Evolutionary conservation across 176 grass and related monocot genomes (phyloP).

Genomic region (Oryza glumipatula): DNA sequence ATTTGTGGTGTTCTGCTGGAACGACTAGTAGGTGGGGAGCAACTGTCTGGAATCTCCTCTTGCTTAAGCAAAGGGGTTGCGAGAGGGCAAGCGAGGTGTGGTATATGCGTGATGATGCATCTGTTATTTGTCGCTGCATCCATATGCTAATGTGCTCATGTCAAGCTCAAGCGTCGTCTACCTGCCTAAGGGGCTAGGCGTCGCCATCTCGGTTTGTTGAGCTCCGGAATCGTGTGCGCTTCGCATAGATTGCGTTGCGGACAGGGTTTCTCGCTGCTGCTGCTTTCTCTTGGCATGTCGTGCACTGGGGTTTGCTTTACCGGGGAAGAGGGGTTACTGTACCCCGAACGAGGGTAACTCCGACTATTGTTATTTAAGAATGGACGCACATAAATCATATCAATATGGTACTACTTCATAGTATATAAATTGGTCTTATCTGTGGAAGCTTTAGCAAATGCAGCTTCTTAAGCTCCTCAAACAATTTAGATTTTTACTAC

Average conservation of each 20-base stretch:
- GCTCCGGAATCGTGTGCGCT: background rate
- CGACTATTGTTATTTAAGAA: no score
- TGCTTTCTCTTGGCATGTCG: background rate
- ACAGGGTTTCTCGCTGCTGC: background rate
- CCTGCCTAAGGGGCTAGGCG: background rate
- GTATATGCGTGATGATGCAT: background rate
- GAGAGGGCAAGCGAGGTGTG: background rate
- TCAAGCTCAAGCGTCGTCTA: background rate
- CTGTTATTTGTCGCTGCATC: background rate
- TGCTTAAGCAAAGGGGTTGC: constrained; percentile 15
- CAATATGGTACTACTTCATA: no score
- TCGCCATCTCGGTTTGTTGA: constrained; percentile 31
- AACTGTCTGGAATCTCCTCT: constrained; percentile 17
- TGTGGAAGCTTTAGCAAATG: no score
- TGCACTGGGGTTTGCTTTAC: no score
- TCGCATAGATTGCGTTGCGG: background rate
- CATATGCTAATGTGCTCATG: background rate
- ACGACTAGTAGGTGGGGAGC: constrained; percentile 1
- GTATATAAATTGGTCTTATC: no score
- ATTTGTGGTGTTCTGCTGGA: background rate
- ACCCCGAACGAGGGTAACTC: no score
- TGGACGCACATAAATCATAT: no score
- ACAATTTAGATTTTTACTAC: no score
- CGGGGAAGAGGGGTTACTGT: no score
- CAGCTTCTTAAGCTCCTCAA: no score